phyloP scores from a whole-genome alignment of 192 early-diverging fungal genomes.

The Coemansia sp. region DNA sequence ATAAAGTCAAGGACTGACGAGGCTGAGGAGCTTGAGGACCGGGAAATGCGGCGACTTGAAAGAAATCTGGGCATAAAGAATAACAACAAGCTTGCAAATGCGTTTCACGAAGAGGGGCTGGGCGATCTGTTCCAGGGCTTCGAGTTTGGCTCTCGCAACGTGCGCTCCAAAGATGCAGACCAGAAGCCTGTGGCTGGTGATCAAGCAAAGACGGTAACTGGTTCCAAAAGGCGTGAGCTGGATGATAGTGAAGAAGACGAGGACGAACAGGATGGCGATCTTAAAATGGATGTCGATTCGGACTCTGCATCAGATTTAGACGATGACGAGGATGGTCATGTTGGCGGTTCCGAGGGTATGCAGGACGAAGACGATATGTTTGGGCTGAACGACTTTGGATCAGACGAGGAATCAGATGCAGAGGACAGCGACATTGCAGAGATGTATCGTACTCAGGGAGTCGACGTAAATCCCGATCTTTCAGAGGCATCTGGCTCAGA shows the following conservation, averaged over 20 bases:
- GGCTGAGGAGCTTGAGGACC: constrained; percentile 50
- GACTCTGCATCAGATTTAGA: background rate
- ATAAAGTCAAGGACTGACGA: constrained; percentile 7
- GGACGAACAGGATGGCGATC: background rate
- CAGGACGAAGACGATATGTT: constrained; percentile 28
- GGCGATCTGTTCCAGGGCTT: constrained; percentile 44
- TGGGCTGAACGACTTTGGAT: constrained; percentile 34
- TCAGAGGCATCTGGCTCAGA: background rate
- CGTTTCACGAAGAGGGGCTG: constrained; percentile 49
- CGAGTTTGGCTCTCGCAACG: constrained; percentile 33
- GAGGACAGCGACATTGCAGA: constrained; percentile 54
- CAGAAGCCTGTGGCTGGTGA: background rate
- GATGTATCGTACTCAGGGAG: constrained; percentile 27
- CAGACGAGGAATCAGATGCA: constrained; percentile 26
- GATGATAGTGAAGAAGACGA: background rate
- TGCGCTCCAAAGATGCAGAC: constrained; percentile 7
- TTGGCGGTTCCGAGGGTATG: constrained; percentile 1
- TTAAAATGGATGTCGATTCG: constrained; percentile 4
- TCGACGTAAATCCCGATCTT: constrained; percentile 30
- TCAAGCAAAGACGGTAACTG: background rate
- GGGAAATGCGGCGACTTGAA: constrained; percentile 54
- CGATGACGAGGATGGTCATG: background rate
- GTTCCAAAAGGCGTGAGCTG: constrained; percentile 1
- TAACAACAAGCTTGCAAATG: constrained; percentile 40
- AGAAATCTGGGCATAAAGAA: constrained; percentile 53